phyloP scores from a whole-genome alignment of 148 eudicot genomes.

The Cornus florida region DNA sequence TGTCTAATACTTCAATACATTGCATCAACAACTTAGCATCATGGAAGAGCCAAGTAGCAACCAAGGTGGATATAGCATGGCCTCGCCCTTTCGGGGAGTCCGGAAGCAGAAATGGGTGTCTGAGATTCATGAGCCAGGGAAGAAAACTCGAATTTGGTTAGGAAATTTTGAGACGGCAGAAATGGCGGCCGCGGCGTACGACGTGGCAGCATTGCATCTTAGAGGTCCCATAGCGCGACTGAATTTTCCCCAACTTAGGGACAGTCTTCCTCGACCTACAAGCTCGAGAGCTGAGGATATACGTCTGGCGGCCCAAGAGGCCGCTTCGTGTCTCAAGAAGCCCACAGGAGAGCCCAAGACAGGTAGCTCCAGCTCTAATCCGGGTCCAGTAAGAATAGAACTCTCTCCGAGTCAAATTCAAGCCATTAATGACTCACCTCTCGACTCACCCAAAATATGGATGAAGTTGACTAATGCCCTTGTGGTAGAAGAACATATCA shows the following conservation, averaged over 20 bases:
- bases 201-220: conserved; percentile 56
- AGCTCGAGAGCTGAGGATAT: conserved; percentile 50
- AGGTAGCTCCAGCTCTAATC: conserved; percentile 16
- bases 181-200: conserved; percentile 73
- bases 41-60: conserved; percentile 5
- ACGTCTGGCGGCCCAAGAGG: conserved; percentile 65
- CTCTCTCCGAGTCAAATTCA: conserved; percentile 70
- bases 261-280: conserved; percentile 37
- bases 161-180: conserved; percentile 65
- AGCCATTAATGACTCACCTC: conserved; percentile 64
- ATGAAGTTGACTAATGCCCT: conserved; percentile 24
- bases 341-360: neutral
- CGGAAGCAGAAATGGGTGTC: conserved; percentile 71
- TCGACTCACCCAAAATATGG: conserved; percentile 70
- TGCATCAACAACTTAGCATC: too few species aligned
- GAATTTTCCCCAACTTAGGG: conserved; percentile 57
- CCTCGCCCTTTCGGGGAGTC: conserved; percentile 34
- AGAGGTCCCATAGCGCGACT: conserved; percentile 43
- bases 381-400: conserved; percentile 40
- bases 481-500: conserved; percentile 14
- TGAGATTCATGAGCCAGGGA: conserved; percentile 68
- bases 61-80: too few species aligned
- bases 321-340: conserved; percentile 28
- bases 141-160: conserved; percentile 59
- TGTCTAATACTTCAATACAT: too few species aligned